Evolutionary conservation across 139 green algal species (phyloP).

Genomic region (Tetraselmis striata): DNA sequence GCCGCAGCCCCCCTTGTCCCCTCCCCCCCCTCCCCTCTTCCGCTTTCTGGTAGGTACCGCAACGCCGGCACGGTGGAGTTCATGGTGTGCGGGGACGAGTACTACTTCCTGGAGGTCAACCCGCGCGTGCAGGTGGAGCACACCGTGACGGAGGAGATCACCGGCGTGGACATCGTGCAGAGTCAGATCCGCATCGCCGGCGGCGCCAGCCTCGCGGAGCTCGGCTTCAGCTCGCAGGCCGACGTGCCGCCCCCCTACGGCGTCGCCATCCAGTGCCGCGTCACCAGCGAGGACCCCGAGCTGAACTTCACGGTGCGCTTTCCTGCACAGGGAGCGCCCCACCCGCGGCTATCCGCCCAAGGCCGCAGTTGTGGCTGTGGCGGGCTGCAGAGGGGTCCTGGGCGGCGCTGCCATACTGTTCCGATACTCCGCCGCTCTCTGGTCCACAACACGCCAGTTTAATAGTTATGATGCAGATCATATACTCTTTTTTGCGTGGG

Average conservation of each 20-base stretch:
- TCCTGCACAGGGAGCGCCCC: too few relatives aligned
- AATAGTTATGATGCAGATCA: too few relatives aligned
- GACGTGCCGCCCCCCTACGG: constrained; percentile 42
- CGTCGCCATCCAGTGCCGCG: constrained; percentile 89
- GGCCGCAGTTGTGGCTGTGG: too few relatives aligned
- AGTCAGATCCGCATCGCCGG: constrained; percentile 83
- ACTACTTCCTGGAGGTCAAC: constrained; percentile 99
- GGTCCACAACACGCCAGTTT: too few relatives aligned
- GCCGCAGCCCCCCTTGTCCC: too few relatives aligned
- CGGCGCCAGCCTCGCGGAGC: constrained; percentile 26
- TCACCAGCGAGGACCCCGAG: constrained; percentile 88
- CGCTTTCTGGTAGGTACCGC: too few relatives aligned
- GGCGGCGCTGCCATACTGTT: too few relatives aligned
- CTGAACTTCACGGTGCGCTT: constrained; percentile 76
- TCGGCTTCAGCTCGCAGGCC: constrained; percentile 63
- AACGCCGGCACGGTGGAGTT: constrained; percentile 95
- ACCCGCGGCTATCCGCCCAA: too few relatives aligned
- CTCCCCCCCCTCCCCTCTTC: too few relatives aligned
- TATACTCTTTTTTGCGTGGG: too few relatives aligned
- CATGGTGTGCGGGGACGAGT: constrained; percentile 84
- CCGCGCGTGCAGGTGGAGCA: constrained; percentile 95
- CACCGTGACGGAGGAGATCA: constrained; percentile 95
- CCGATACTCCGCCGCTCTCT: too few relatives aligned
- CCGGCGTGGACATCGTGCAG: constrained; percentile 88
- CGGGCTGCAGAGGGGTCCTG: too few relatives aligned